Conservation (phyloP, 129 eudicot genomes). For the Arctium lappa region DNA sequence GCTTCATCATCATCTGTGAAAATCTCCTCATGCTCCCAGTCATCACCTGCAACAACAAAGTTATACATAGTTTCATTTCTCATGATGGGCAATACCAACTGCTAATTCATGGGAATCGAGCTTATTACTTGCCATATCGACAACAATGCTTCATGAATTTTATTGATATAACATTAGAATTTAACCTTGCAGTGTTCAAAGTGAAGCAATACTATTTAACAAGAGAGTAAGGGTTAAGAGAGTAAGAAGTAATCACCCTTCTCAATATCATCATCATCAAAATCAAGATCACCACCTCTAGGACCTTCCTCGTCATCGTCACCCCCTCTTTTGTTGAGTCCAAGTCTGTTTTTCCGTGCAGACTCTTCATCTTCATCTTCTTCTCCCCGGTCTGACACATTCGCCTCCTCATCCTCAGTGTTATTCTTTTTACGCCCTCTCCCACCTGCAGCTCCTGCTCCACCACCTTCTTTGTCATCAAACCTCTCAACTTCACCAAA, state of each 20-base stretch:
- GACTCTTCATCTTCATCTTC: conserved; percentile 97
- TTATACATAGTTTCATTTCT: conserved; percentile 5
- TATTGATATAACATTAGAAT: background rate
- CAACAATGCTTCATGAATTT: background rate
- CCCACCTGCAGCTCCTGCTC: conserved; percentile 47
- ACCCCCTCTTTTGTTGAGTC: conserved; percentile 67
- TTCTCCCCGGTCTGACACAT: conserved; percentile 82
- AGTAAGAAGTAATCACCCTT: conserved; percentile 54
- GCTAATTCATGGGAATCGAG: background rate
- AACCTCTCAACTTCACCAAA: conserved; percentile 74
- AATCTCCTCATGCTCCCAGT: conserved; percentile 99
- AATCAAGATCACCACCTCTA: conserved; percentile 89
- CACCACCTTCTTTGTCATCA: conserved; percentile 68
- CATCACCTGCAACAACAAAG: conserved; percentile 70
- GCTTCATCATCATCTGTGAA: conserved; percentile 98
- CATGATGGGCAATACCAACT: conserved; percentile 10
- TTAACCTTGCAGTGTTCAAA: background rate
- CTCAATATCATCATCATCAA: conserved; percentile 88
- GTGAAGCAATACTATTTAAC: conserved; percentile 4
- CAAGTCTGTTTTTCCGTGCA: conserved; percentile 68
- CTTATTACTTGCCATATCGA: conserved; percentile 2
- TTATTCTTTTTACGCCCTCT: conserved; percentile 66
- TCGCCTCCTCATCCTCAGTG: conserved; percentile 69
- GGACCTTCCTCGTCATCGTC: conserved; percentile 98
- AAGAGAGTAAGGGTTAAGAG: background rate